phyloP scores from a whole-genome alignment of 768 basidiomycete genomes.

The Russula foetens region DNA sequence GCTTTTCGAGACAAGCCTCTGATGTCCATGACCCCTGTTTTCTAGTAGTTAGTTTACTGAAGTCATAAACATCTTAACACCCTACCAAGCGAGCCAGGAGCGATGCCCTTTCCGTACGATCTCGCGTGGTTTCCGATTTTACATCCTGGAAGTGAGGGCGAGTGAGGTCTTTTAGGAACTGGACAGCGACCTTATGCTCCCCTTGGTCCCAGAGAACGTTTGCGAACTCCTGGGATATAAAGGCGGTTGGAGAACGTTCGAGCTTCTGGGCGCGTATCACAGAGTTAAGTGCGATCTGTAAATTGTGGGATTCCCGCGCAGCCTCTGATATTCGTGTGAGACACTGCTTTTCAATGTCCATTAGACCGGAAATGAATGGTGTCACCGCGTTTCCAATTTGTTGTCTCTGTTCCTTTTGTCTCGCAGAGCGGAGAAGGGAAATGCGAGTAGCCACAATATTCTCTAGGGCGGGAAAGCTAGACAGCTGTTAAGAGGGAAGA shows the following conservation, averaged over 20 bases:
- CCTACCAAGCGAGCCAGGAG: conserved; percentile 58
- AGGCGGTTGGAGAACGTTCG: conserved; percentile 36
- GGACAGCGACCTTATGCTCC: conserved; percentile 79
- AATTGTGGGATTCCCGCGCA: conserved; percentile 58
- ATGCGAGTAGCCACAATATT: conserved; percentile 72
- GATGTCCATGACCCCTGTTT: conserved; percentile 84
- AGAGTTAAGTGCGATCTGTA: conserved; percentile 83
- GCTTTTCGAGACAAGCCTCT: conserved; percentile 76
- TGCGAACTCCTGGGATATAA: conserved; percentile 75
- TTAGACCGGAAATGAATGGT: conserved; percentile 42
- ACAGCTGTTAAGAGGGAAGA: conserved; percentile 14
- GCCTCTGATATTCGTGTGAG: conserved; percentile 63
- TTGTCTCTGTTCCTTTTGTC: conserved; percentile 61
- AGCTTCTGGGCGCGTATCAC: conserved; percentile 67
- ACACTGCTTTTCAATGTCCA: conserved; percentile 58
- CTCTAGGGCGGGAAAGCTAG: conserved; percentile 70
- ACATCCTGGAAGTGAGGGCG: conserved; percentile 19
- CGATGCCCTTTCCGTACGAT: conserved; percentile 28
- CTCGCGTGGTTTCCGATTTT: conserved; percentile 4
- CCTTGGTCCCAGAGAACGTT: conserved; percentile 83
- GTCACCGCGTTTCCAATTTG: conserved; percentile 66
- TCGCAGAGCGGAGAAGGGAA: conserved; percentile 66
- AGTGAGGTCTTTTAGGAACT: conserved; percentile 47
- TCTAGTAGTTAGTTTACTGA: not conserved
- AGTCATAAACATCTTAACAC: conserved; percentile 19